These are phyloP conservation scores for Suillus variegatus DNA, from an alignment of 768 basidiomycete genomes.

Conservation along the genomic window DNA sequence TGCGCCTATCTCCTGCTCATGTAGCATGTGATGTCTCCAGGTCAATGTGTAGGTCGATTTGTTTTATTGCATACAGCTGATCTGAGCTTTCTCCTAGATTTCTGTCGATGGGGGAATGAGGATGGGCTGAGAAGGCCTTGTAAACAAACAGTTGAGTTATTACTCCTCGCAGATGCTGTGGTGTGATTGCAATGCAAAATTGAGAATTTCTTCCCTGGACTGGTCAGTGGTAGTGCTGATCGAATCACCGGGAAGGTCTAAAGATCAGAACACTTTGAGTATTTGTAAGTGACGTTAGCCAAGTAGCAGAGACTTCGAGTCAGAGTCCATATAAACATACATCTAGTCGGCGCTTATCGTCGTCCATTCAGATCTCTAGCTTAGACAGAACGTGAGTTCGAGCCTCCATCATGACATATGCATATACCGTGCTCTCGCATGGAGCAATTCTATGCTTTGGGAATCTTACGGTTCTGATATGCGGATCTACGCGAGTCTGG, in stretches of 20 bases:
- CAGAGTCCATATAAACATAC: background rate
- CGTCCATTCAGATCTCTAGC: background rate
- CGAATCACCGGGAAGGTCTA: background rate
- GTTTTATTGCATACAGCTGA: no score
- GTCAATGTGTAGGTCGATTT: slow-evolving; percentile 16
- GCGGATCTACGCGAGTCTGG: background rate
- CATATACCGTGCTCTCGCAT: no score
- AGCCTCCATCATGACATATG: no score
- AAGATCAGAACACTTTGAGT: background rate
- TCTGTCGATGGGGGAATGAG: slow-evolving; percentile 13
- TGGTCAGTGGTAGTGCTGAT: background rate
- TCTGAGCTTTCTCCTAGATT: slow-evolving; percentile 1
- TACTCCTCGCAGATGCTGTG: background rate
- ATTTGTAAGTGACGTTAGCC: no score
- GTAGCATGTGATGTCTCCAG: background rate
- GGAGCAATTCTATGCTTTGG: background rate
- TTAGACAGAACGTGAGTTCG: background rate
- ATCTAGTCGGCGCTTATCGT: background rate
- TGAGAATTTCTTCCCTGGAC: background rate
- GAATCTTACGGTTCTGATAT: background rate
- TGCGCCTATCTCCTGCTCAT: background rate
- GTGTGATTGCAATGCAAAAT: background rate
- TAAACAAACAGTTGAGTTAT: background rate
- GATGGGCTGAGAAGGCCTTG: slow-evolving; percentile 1
- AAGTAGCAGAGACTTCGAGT: no score